phyloP scores from a whole-genome alignment of 805 yeast species.

The Millerozyma miso region DNA sequence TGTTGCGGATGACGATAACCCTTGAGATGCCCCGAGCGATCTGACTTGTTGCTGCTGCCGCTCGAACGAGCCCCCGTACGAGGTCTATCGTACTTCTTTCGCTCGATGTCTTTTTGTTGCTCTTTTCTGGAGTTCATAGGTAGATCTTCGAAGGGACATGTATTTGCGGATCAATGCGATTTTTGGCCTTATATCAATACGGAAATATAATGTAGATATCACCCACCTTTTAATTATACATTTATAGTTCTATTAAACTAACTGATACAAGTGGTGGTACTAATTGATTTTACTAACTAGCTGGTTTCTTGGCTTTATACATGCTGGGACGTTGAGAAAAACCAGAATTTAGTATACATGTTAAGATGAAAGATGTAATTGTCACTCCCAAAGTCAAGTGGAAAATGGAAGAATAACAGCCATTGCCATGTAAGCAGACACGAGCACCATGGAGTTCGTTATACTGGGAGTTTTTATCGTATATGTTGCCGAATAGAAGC shows the following conservation, averaged over 20 bases:
- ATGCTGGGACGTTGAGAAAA: background rate
- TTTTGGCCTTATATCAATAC: background rate
- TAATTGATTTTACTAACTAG: background rate
- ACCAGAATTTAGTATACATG: constrained; percentile 13
- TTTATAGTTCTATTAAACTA: too few species aligned
- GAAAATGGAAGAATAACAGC: constrained; percentile 46
- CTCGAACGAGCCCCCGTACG: background rate
- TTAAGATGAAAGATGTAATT: constrained; percentile 18
- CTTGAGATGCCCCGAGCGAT: background rate
- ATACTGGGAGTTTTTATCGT: constrained; percentile 43
- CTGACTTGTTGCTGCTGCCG: background rate
- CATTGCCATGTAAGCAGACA: constrained; percentile 28
- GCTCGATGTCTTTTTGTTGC: background rate
- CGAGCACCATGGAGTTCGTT: constrained; percentile 8
- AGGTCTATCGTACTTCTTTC: background rate
- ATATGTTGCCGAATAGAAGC: constrained; percentile 56
- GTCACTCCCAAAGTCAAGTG: constrained; percentile 32
- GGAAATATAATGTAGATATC: too few species aligned
- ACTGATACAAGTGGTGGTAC: too few species aligned
- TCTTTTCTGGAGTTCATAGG: background rate
- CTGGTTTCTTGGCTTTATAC: background rate
- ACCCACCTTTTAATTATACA: too few species aligned
- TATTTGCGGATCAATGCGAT: background rate
- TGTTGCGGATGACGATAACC: background rate
- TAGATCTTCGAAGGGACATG: background rate